These are phyloP conservation scores for Ophiorrhiza pumila DNA, from an alignment of 257 asterid species.

Conservation along the genomic window DNA sequence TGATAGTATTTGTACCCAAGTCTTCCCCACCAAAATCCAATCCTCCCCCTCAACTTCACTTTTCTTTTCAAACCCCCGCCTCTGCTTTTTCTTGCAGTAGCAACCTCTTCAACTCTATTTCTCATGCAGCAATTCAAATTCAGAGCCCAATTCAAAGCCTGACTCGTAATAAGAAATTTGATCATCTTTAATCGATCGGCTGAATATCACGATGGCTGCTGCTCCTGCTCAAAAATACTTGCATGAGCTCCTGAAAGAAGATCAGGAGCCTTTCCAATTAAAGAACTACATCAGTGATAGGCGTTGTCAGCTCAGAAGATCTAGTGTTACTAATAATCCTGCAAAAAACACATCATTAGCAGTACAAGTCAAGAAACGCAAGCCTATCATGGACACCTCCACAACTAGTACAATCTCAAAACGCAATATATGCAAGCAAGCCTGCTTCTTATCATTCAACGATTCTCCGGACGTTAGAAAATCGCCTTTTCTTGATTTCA, in stretches of 20 bases:
- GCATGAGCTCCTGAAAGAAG: constrained; percentile 66
- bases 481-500: constrained; percentile 51
- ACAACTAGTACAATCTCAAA: constrained; percentile 16
- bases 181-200: background rate
- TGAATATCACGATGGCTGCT: background rate
- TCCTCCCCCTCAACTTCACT: constrained; percentile 19
- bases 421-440: constrained; percentile 42
- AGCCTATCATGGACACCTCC: constrained; percentile 20
- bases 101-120: constrained; percentile 39
- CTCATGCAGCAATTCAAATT: constrained; percentile 14
- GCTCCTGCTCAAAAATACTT: constrained; percentile 35
- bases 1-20: constrained; percentile 23
- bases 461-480: constrained; percentile 54
- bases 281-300: constrained; percentile 46
- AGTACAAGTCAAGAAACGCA: constrained; percentile 36
- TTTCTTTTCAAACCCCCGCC: constrained; percentile 10
- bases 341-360: constrained; percentile 22
- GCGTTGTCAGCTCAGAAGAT: constrained; percentile 36
- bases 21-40: constrained; percentile 18
- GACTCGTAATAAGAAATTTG: background rate
- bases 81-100: constrained; percentile 11
- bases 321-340: background rate
- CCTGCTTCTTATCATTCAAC: constrained; percentile 56
- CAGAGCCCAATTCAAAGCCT: constrained; percentile 10
- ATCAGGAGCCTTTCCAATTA: constrained; percentile 79